phyloP scores from a whole-genome alignment of 371 early-diverging fungal genomes.

The Haplosporangium sp. region DNA sequence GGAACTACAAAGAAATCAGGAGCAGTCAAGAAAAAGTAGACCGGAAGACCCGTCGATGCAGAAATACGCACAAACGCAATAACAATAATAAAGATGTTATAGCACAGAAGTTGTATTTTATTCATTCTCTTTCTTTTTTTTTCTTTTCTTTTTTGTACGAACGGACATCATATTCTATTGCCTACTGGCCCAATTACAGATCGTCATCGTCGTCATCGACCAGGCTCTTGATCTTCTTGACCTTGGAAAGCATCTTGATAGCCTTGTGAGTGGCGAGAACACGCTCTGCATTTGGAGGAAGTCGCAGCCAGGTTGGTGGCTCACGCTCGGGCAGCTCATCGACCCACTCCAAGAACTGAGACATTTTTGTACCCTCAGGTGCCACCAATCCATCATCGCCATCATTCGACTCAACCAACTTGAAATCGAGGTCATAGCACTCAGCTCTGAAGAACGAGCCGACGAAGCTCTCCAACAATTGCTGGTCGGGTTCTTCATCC shows the following conservation, averaged over 20 bases:
- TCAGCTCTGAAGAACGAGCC: conserved; percentile 83
- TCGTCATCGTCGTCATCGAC: conserved; percentile 79
- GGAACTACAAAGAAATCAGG: conserved; percentile 32
- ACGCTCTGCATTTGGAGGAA: conserved; percentile 94
- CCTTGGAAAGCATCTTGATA: conserved; percentile 80
- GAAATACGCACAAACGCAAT: no score
- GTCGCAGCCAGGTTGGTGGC: conserved; percentile 97
- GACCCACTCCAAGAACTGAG: conserved; percentile 92
- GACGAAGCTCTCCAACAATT: conserved; percentile 90
- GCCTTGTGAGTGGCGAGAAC: conserved; percentile 84
- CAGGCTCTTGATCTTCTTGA: conserved; percentile 85
- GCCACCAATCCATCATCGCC: conserved; percentile 64
- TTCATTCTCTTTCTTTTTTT: not conserved
- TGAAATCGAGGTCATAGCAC: conserved; percentile 86
- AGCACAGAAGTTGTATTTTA: not conserved
- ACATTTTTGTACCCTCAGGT: conserved; percentile 92
- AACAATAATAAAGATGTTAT: no score
- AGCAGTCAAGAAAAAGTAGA: conserved; percentile 42
- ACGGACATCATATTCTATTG: not conserved
- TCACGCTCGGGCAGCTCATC: conserved; percentile 89
- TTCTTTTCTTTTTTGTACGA: not conserved
- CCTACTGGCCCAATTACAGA: conserved; percentile 10
- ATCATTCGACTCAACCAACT: conserved; percentile 73
- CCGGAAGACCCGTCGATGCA: no score
- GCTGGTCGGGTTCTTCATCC: conserved; percentile 93